Evolutionary conservation across 352 stramenopile genomes (phyloP).

Genomic region (Phytopythium montanum): DNA sequence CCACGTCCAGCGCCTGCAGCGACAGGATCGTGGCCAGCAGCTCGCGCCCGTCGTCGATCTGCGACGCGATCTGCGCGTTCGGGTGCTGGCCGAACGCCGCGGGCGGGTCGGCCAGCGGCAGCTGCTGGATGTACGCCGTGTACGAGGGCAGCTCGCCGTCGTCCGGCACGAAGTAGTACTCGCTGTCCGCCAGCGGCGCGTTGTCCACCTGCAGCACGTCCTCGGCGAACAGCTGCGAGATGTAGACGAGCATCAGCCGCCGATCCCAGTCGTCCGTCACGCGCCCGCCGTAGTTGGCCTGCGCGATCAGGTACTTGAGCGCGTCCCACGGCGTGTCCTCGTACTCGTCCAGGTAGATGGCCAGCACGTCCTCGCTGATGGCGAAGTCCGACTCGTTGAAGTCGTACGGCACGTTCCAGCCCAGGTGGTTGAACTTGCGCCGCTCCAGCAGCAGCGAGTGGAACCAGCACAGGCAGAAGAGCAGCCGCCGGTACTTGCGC

Average conservation of each 20-base stretch:
- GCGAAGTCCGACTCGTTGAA: constrained; percentile 97
- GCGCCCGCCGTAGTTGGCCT: constrained; percentile 95
- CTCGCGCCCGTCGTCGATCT: constrained; percentile 92
- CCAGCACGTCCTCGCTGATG: constrained; percentile 95
- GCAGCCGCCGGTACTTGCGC: constrained; percentile 90
- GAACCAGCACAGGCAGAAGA: constrained; percentile 97
- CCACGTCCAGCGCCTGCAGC: constrained; percentile 82
- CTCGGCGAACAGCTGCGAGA: constrained; percentile 94
- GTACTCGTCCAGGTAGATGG: constrained; percentile 93
- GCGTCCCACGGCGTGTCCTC: constrained; percentile 92
- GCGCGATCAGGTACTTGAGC: constrained; percentile 94
- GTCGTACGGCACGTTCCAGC: constrained; percentile 98
- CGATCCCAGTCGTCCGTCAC: constrained; percentile 97
- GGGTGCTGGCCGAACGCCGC: constrained; percentile 93
- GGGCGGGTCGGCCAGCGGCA: constrained; percentile 90
- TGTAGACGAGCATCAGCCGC: constrained; percentile 95
- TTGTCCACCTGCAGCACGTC: constrained; percentile 85
- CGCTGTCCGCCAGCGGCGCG: constrained; percentile 81
- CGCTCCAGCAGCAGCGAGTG: constrained; percentile 94
- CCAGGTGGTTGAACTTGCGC: constrained; percentile 95
- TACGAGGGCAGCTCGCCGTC: constrained; percentile 89
- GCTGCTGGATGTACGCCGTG: constrained; percentile 87
- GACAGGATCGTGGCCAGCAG: constrained; percentile 89
- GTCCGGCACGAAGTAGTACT: constrained; percentile 93
- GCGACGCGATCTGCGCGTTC: constrained; percentile 94